Evolutionary conservation across 805 yeast species (phyloP).

Genomic region (Saturnispora quitensis): DNA sequence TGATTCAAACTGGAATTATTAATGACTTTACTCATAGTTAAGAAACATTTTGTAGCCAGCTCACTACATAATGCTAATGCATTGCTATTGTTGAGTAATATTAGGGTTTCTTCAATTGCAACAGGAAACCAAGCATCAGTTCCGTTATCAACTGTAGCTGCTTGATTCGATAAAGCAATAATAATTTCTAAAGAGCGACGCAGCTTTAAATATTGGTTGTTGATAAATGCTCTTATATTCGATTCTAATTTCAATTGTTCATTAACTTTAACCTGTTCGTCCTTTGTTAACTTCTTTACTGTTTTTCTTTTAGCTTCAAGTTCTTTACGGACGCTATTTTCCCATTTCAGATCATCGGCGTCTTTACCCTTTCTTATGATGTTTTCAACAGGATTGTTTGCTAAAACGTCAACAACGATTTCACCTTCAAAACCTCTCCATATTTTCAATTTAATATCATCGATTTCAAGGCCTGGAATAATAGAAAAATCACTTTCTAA

Average conservation of each 20-base stretch:
- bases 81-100: slow-evolving; percentile 31
- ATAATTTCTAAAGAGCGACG: slow-evolving; percentile 46
- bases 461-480: slow-evolving; percentile 29
- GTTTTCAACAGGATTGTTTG: slow-evolving; percentile 30
- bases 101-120: slow-evolving; percentile 44
- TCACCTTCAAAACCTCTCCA: slow-evolving; percentile 66
- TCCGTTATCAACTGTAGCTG: slow-evolving; percentile 53
- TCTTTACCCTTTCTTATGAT: slow-evolving; percentile 65
- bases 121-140: slow-evolving; percentile 61
- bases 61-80: slow-evolving; percentile 27
- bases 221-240: slow-evolving; percentile 41
- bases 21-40: slow-evolving; percentile 44
- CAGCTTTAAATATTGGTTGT: slow-evolving; percentile 28
- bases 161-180: slow-evolving; percentile 41
- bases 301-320: slow-evolving; percentile 40
- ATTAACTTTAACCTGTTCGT: slow-evolving; percentile 57
- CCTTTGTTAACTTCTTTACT: slow-evolving; percentile 60
- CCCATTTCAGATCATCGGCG: slow-evolving; percentile 85
- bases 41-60: slow-evolving; percentile 39
- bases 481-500: slow-evolving; percentile 37
- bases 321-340: slow-evolving; percentile 69
- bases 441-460: slow-evolving; percentile 45
- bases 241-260: slow-evolving; percentile 59
- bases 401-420: slow-evolving; percentile 56
- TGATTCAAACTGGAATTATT: slow-evolving; percentile 38